A percentile compares a stretch with the other conserved stretches of the same genome.
Evolutionary conservation across 805 yeast species (phyloP).

Genomic region (Pichia gijzeniarum): DNA sequence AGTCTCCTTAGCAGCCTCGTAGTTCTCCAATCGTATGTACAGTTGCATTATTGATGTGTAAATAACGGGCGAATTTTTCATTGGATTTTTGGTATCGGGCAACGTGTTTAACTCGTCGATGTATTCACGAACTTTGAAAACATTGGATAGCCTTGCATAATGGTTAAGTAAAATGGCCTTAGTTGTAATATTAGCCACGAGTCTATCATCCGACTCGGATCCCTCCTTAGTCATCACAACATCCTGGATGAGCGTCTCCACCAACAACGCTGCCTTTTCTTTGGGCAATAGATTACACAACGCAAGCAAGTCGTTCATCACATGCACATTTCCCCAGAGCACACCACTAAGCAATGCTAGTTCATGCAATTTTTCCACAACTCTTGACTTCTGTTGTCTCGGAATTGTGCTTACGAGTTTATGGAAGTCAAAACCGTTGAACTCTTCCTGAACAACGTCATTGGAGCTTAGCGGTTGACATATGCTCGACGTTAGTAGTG

Average conservation of each 20-base stretch:
- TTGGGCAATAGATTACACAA: slow-evolving; percentile 20
- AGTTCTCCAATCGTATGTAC: slow-evolving; percentile 46
- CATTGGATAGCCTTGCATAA: slow-evolving; percentile 34
- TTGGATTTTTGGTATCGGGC: slow-evolving; percentile 13
- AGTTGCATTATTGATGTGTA: slow-evolving; percentile 57
- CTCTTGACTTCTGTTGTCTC: slow-evolving; percentile 25
- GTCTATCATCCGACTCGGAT: slow-evolving; percentile 10
- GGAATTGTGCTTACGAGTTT: slow-evolving; percentile 39
- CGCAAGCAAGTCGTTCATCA: slow-evolving; percentile 35
- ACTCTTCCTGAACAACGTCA: slow-evolving; percentile 22
- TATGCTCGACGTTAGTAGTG: slow-evolving; percentile 20
- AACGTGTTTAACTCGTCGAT: slow-evolving; percentile 29
- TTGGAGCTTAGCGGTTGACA: slow-evolving; percentile 4
- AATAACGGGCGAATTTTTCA: slow-evolving; percentile 26
- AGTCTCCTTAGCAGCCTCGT: slow-evolving; percentile 57
- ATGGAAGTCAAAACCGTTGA: slow-evolving; percentile 31
- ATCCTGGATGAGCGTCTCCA: slow-evolving; percentile 32
- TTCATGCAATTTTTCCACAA: slow-evolving; percentile 33
- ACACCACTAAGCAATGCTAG: slow-evolving; percentile 25
- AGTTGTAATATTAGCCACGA: slow-evolving; percentile 33
- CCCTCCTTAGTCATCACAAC: slow-evolving; percentile 13
- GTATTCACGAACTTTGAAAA: slow-evolving; percentile 34
- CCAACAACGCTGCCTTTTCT: slow-evolving; percentile 18
- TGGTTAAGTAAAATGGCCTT: slow-evolving; percentile 41
- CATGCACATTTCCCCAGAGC: slow-evolving; percentile 23